These are phyloP conservation scores for Uronychia binucleata DNA, from an alignment of 73 alveolate genomes.

Conservation along the genomic window DNA sequence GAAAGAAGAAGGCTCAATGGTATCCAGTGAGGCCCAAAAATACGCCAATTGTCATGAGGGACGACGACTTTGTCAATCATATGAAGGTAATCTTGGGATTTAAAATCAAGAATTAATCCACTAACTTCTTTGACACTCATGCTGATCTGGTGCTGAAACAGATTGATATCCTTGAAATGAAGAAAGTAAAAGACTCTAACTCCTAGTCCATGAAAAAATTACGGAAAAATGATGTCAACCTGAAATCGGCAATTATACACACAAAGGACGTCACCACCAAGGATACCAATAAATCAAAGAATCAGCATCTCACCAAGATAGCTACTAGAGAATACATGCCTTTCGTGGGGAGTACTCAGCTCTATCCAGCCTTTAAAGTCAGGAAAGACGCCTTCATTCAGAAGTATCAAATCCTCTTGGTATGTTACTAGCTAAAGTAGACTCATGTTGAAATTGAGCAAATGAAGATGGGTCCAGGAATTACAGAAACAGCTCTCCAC, in stretches of 20 bases:
- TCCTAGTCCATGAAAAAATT: background rate
- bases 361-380: slow-evolving; percentile 2
- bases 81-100: background rate
- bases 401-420: slow-evolving; percentile 5
- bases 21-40: background rate
- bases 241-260: background rate
- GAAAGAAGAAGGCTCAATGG: background rate
- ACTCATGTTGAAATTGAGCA: background rate
- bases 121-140: background rate
- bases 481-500: slow-evolving; percentile 4
- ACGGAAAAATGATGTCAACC: background rate
- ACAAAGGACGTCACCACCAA: background rate
- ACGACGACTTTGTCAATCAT: background rate
- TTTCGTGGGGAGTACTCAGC: background rate
- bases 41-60: background rate
- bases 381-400: slow-evolving; percentile 11
- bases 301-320: background rate
- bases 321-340: background rate
- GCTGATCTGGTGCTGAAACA: background rate
- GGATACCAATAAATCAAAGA: background rate
- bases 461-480: background rate
- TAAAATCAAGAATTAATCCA: background rate
- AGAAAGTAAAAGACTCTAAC: background rate
- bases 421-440: background rate
- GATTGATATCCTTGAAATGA: background rate